Base-by-base conservation (phyloP, 148 eudicot genomes). In the Nepenthes gracilis region DNA sequence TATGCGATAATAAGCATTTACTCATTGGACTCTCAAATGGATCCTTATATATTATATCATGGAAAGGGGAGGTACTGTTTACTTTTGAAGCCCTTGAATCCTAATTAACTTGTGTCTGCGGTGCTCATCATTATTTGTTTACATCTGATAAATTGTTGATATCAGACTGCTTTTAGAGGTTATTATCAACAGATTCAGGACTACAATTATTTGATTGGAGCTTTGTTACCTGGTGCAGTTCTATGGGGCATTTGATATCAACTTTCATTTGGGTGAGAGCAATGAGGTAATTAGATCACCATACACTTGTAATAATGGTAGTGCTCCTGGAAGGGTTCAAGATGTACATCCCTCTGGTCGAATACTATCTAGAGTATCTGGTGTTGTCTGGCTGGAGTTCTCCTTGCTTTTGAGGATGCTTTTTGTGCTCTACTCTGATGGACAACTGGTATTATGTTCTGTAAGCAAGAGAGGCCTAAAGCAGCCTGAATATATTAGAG, bases 1-100 rank as follows among this genome's bases (percentile, higher is more conserved):
- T 84, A 33, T 86, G 94, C 70, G 97, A 89, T 70, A 89, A 62
- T 76, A 89, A 89, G 75, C 82, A 89, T 74, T 67, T 89, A 70
- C 74, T 89, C 56, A 57, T 86, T 51, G 97, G 97, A 67, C 83
- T 90, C 55, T 76, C 96, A 58, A 83, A 83, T 75, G 92, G 96
- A 76, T 78, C 91, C 52, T 68, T 93, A 63, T 93, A 88, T 75
- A 82, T 78, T 64, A 84, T 93, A 74, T 93, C 99, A 55, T 93
- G 99, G 99, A 88, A 88, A 83, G 99, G 99, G 59, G 99, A 93
- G 99, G 99, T 93, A 93, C 61, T 12, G 10, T 49, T 10, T 5
- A 49, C 11, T 49, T 49, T 11, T 49, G 6, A 6, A 5, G 53
- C 11, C 3, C 12, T 49, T 49, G 12, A 40, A 40, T 8, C 45